Evolutionary conservation across 345 rosid species (phyloP).

Genomic region (Eucalyptus cloeziana): DNA sequence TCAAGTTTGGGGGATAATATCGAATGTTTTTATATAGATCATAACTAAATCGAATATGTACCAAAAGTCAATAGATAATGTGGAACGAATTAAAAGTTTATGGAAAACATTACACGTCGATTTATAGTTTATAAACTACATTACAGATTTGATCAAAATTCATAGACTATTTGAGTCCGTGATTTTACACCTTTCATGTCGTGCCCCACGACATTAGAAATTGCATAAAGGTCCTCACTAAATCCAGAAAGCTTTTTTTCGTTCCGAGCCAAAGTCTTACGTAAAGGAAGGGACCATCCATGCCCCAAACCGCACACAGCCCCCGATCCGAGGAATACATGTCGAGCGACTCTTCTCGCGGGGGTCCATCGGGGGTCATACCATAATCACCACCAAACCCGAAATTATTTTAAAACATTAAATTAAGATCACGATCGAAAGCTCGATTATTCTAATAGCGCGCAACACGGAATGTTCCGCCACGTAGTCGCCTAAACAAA

Average conservation of each 20-base stretch:
- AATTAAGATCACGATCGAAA: background rate
- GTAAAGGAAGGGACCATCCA: background rate
- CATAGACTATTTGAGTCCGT: accelerated
- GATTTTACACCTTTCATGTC: background rate
- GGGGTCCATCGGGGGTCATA: background rate
- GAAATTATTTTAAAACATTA: background rate
- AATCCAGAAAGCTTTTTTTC: background rate
- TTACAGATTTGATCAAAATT: too few species aligned
- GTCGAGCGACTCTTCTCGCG: background rate
- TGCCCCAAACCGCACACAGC: background rate
- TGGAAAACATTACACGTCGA: accelerated
- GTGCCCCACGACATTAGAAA: background rate
- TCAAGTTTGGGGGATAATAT: accelerated
- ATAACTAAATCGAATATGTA: accelerated
- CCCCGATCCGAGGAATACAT: background rate
- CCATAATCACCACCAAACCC: background rate
- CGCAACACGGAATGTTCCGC: background rate
- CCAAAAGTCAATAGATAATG: accelerated
- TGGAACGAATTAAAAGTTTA: accelerated
- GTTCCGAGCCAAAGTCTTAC: background rate
- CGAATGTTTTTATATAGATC: accelerated
- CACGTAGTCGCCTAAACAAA: background rate
- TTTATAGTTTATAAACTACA: accelerated
- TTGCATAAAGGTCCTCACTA: background rate
- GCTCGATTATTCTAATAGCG: background rate